These are phyloP conservation scores for Jimgerdemannia flammicorona DNA, from an alignment of 192 early-diverging fungal species.

Conservation along the genomic window DNA sequence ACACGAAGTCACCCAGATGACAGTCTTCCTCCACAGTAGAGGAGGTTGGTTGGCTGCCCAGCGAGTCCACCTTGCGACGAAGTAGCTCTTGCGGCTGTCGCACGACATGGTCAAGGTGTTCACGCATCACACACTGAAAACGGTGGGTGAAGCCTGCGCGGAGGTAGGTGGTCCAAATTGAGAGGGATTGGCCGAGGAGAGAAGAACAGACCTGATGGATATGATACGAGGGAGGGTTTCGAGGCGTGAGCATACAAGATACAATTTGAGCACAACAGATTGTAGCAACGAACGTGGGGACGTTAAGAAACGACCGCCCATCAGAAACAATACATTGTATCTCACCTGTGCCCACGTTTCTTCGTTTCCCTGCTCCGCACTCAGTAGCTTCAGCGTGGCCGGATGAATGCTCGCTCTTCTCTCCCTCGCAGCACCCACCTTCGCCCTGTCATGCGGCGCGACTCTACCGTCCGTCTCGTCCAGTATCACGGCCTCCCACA, in stretches of 20 bases:
- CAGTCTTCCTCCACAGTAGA: not conserved
- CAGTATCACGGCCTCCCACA: constrained; percentile 31
- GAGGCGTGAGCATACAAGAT: too few relatives aligned
- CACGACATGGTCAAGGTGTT: constrained; percentile 26
- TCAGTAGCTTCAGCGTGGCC: not conserved
- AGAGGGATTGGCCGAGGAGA: constrained; percentile 29
- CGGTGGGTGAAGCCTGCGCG: constrained; percentile 32
- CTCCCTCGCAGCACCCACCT: not conserved
- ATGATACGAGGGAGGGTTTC: too few relatives aligned
- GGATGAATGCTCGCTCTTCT: not conserved
- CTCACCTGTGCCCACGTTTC: not conserved
- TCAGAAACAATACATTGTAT: not conserved
- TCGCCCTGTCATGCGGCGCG: not conserved
- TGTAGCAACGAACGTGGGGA: not conserved
- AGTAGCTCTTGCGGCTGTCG: constrained; percentile 36
- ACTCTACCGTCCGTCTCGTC: constrained; percentile 27
- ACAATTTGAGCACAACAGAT: too few relatives aligned
- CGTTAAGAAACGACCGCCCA: too few relatives aligned
- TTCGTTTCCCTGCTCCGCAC: not conserved
- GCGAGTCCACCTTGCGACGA: not conserved
- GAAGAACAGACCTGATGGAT: constrained; percentile 19
- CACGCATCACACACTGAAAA: constrained; percentile 34
- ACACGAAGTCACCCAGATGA: constrained; percentile 15
- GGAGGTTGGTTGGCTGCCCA: not conserved
- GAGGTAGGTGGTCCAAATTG: constrained; percentile 41